A percentile compares a stretch with the other conserved stretches of the same genome.
Conservation (phyloP, 202 grass and related monocot species). For the Digitaria exilis region DNA sequence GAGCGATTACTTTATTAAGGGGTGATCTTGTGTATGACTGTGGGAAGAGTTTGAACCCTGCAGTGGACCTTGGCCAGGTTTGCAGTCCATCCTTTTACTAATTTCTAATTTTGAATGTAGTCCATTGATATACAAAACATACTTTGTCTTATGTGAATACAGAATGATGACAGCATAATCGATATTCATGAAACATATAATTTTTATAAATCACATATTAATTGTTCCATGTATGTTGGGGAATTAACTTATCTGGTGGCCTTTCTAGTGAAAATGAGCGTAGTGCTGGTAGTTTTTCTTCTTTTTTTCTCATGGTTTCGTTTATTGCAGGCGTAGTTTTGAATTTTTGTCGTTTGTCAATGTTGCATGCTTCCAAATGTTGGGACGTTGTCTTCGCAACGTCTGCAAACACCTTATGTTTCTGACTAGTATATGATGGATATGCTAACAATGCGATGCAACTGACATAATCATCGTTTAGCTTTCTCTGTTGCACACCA, state of each 20-base stretch:
- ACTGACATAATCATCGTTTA: neutral
- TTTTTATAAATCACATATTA: neutral
- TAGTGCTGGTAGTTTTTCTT: too few species aligned
- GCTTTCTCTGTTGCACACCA: neutral
- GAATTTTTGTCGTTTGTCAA: neutral
- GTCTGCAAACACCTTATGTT: neutral
- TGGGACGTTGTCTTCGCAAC: neutral
- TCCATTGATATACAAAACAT: neutral
- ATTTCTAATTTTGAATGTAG: neutral
- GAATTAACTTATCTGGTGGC: too few species aligned
- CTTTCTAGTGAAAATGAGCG: too few species aligned
- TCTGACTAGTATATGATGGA: neutral
- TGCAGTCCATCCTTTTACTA: neutral
- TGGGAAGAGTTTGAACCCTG: constrained; percentile 85
- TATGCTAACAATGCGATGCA: neutral
- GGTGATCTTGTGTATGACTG: constrained; percentile 83
- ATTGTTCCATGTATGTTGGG: neutral
- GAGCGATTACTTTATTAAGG: constrained; percentile 66
- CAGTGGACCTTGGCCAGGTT: constrained; percentile 80
- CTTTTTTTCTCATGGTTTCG: too few species aligned
- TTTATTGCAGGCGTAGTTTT: neutral
- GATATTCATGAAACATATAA: neutral
- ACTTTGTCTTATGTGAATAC: neutral
- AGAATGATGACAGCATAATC: neutral
- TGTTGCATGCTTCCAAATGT: neutral